These are phyloP conservation scores for Thielaviopsis musarum DNA, from an alignment of 2,329 filamentous ascomycete species.

Conservation along the genomic window DNA sequence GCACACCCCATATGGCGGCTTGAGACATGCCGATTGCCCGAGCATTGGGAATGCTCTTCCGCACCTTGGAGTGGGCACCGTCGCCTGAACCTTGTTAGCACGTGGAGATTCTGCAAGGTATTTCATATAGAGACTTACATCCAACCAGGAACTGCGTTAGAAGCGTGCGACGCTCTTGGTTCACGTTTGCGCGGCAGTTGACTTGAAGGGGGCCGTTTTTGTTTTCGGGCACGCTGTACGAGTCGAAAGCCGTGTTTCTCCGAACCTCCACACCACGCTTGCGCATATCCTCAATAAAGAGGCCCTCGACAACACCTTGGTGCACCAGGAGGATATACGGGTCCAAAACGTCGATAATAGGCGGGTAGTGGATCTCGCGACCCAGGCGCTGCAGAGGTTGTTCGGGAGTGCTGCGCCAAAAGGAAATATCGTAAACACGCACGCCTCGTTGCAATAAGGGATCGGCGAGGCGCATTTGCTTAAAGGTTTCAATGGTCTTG, in stretches of 20 bases:
- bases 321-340: conserved; percentile 45
- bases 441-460: conserved; percentile 48
- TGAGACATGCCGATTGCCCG: conserved; percentile 39
- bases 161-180: conserved; percentile 32
- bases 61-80: conserved; percentile 54
- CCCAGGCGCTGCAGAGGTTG: conserved; percentile 41
- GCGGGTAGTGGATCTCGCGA: conserved; percentile 53
- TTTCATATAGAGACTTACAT: conserved; percentile 26
- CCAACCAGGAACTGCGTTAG: conserved; percentile 49
- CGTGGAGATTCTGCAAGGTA: neutral
- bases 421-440: conserved; percentile 57
- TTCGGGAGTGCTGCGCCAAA: conserved; percentile 43
- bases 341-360: conserved; percentile 38
- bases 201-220: conserved; percentile 29
- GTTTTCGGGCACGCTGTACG: conserved; percentile 31
- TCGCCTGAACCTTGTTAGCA: conserved; percentile 30
- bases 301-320: conserved; percentile 58
- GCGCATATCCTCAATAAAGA: conserved; percentile 52
- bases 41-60: conserved; percentile 41
- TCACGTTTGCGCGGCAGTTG: conserved; percentile 35
- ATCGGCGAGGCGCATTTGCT: conserved; percentile 57
- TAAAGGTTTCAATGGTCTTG: conserved; percentile 62
- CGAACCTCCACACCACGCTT: conserved; percentile 46
- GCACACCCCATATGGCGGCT: conserved; percentile 47
- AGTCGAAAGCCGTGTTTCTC: conserved; percentile 47